A percentile compares a stretch with the other conserved stretches of the same genome.
Evolutionary conservation across 2,329 filamentous ascomycete genomes (phyloP).

Genomic region (Exutisphaerella laricina): DNA sequence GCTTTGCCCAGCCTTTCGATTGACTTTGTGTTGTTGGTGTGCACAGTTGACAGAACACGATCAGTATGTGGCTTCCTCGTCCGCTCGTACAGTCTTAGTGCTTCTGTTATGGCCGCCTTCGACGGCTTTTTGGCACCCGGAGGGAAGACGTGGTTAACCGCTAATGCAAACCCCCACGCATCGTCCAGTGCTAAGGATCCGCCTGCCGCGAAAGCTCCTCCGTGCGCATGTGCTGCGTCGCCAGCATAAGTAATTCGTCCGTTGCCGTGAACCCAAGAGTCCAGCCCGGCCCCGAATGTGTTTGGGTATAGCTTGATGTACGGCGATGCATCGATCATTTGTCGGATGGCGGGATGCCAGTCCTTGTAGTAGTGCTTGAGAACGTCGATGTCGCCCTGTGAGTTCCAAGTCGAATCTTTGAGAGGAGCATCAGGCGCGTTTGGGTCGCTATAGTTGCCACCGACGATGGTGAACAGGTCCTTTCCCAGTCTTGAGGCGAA

Average conservation of each 20-base stretch:
- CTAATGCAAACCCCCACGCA: constrained; percentile 27
- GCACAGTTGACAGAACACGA: constrained; percentile 25
- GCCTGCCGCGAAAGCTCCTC: constrained; percentile 37
- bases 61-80: constrained; percentile 35
- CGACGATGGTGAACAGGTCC: constrained; percentile 33
- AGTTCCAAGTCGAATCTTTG: constrained; percentile 14
- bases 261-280: constrained; percentile 29
- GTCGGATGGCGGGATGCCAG: constrained; percentile 33
- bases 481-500: constrained; percentile 31
- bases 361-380: constrained; percentile 16
- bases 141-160: constrained; percentile 9
- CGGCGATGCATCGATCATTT: constrained; percentile 32
- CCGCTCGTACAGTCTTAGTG: constrained; percentile 33
- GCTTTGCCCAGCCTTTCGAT: constrained; percentile 18
- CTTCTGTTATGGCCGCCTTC: constrained; percentile 10
- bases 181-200: constrained; percentile 39
- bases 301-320: constrained; percentile 35
- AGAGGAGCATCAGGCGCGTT: constrained; percentile 8
- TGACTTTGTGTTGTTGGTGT: constrained; percentile 21
- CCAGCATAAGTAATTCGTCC: constrained; percentile 33
- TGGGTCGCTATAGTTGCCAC: constrained; percentile 18
- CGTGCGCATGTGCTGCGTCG: constrained; percentile 38
- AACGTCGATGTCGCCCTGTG: constrained; percentile 8
- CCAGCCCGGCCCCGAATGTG: constrained; percentile 28
- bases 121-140: constrained; percentile 6